Base-by-base conservation (phyloP, 768 basidiomycete genomes). In the Tulasnella sp. region DNA sequence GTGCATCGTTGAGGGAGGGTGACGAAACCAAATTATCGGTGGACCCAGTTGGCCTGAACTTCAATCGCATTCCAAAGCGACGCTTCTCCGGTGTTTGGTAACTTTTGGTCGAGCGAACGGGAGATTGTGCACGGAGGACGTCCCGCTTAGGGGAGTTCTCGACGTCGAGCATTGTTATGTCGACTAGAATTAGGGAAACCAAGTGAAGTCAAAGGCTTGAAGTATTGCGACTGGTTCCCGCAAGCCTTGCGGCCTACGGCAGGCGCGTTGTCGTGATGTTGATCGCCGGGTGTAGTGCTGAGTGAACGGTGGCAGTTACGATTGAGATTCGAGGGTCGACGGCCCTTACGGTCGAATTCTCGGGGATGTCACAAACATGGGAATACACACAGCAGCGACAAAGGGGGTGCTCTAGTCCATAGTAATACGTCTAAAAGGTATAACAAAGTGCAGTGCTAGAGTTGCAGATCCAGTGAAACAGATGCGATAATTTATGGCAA, bases 401-500 rank as follows among this genome's bases (percentile, higher is more conserved):
- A n/a, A 51, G 51, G 51, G 51, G 51, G 6, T 51, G 5, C 20
- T 51, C 51, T 51, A 51, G 51, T 51, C 51, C 51, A 51, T 51
- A 51, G 23, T n/a, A 51, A 51, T 51, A 51, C 51, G 20, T 20
- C n/a, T n/a, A 23, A 51, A 51, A 51, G 51, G 51, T 51, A 51
- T 51, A 51, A 51, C 51, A 51, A 51, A 51, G 51, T 51, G 51
- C 11, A 51, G 51, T 44, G 44, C 44, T 44, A 18, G 44, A 44
- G 44, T 44, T 44, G 44, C 51, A 51, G 51, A 51, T n/a, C 51
- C 51, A 51, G 23, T 51, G n/a, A 51, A 51, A 51, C 51, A 51
- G 40, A 70, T 70, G 23, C 20, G 70, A 70, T 70, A 74, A 74
- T 42, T 74, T 74, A 74, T 74, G 73, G 40, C 18, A n/a, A 20